These are phyloP conservation scores for Gremmenia infestans DNA, from an alignment of 2,329 filamentous ascomycete genomes.

Conservation along the genomic window DNA sequence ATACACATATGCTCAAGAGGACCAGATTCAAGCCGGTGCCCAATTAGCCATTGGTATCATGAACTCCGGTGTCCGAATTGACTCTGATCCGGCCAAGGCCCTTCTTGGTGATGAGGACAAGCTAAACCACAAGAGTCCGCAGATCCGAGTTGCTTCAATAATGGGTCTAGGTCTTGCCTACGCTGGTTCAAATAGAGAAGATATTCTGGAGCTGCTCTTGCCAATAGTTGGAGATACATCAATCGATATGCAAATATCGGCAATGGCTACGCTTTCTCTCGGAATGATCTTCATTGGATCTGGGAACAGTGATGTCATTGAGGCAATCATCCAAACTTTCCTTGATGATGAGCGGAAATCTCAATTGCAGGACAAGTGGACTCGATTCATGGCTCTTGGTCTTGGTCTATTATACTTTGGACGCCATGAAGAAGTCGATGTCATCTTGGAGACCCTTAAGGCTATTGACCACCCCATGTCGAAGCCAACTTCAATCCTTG, in stretches of 20 bases:
- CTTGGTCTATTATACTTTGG: conserved; percentile 93
- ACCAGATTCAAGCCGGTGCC: conserved; percentile 84
- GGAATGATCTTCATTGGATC: conserved; percentile 92
- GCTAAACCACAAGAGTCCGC: conserved; percentile 70
- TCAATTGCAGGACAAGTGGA: conserved; percentile 97
- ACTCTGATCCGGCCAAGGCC: conserved; percentile 85
- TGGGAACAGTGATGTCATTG: conserved; percentile 83
- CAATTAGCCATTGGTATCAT: conserved; percentile 92
- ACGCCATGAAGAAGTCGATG: conserved; percentile 96
- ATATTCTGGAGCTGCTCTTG: conserved; percentile 77
- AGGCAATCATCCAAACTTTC: conserved; percentile 86
- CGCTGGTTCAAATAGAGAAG: conserved; percentile 87
- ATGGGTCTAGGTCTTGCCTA: conserved; percentile 96
- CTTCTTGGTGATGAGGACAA: conserved; percentile 77
- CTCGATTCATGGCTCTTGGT: conserved; percentile 90
- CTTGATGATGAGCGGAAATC: conserved; percentile 88
- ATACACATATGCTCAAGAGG: conserved; percentile 81
- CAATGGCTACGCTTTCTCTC: conserved; percentile 88
- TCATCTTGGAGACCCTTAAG: conserved; percentile 93
- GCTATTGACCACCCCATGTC: conserved; percentile 96
- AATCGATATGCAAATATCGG: conserved; percentile 90
- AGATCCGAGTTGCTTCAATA: conserved; percentile 77
- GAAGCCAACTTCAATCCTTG: conserved; percentile 88
- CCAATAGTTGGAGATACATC: conserved; percentile 82
- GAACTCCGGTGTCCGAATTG: conserved; percentile 84